These are phyloP conservation scores for Mrakia blollopis DNA, from an alignment of 768 basidiomycete species.

Conservation along the genomic window DNA sequence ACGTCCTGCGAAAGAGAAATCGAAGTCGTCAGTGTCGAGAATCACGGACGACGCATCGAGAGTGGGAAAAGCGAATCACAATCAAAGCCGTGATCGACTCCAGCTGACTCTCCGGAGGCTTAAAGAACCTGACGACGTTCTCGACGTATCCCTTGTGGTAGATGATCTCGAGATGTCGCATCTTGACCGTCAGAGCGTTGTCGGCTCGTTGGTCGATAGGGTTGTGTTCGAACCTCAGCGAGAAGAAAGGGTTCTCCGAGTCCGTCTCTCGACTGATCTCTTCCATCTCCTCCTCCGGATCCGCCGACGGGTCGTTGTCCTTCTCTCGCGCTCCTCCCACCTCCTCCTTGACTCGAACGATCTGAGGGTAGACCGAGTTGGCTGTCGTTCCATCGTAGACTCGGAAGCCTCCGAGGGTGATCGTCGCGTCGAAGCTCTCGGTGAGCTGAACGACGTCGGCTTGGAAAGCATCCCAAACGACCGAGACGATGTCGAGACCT, in stretches of 20 bases:
- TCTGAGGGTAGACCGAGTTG: constrained; percentile 76
- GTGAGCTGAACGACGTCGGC: constrained; percentile 78
- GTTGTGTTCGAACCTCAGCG: constrained; percentile 82
- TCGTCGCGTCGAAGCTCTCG: constrained; percentile 75
- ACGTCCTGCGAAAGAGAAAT: constrained; percentile 55
- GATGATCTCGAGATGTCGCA: constrained; percentile 95
- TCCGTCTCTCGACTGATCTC: constrained; percentile 39
- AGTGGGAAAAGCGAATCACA: constrained; percentile 48
- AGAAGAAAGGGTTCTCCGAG: constrained; percentile 63
- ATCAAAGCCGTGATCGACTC: constrained; percentile 92
- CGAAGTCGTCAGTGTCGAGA: not conserved
- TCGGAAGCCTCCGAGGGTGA: constrained; percentile 77
- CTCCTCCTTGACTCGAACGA: constrained; percentile 72
- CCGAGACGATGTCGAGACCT: constrained; percentile 68
- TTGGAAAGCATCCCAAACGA: constrained; percentile 80
- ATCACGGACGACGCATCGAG: not conserved
- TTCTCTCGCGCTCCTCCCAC: constrained; percentile 26
- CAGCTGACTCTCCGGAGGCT: constrained; percentile 86
- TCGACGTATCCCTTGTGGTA: constrained; percentile 93
- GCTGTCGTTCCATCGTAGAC: constrained; percentile 88
- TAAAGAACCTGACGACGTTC: constrained; percentile 83
- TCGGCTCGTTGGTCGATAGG: constrained; percentile 89
- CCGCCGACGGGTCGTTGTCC: constrained; percentile 35
- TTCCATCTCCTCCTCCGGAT: constrained; percentile 23
- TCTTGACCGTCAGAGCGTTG: constrained; percentile 76